Evolutionary conservation across 768 basidiomycete species (phyloP), one percentile per base, ranked within the genome.

Genomic region (Mycena latifolia): DNA sequence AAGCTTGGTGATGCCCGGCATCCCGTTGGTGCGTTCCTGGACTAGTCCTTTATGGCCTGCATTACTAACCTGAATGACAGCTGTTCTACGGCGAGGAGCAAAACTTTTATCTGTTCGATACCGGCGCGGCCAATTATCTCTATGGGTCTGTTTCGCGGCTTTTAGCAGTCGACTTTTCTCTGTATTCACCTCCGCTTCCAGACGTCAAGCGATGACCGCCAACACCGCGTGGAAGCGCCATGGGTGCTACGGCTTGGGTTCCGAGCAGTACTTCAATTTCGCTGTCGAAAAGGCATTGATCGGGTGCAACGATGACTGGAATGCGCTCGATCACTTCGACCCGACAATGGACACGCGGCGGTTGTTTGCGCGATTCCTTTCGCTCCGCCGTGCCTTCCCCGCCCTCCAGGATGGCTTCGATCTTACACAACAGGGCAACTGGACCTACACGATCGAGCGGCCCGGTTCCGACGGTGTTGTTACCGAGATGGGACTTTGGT

Each of bases 51-150:
- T 35, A 50, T 50, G 14, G 35, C 31, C 4, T 45, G 35, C 50
- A 50, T 47, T 58, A 41, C 28, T 72, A 20, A 60, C 54, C 20
- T 20, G 35, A 25, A 29, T 27, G 14, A 20, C 66, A 93, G 89
- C 80, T 88, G 54, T 98, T 84, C 78, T 98, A 96, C 74, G 96
- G 96, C 31, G 96, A 98, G 76, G 96, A 98, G 74, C 96, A 98
- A 73, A 88, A 89, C 63, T 89, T 98, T 76, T 98, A 97, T 73
- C 70, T 94, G 3, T 94, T 84, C 66, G 96, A 98, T 72, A 93
- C 92, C 55, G 88, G 89, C n/a, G 95, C 96, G 1, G 81, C 88
- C 72, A 98, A 98, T 78, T 98, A 98, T 80, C 89, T 98, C 59
- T 95, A 91, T 71, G 93, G 92, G 92, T 92, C 74, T 72, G 37